Evolutionary conservation across 176 grass and related monocot genomes (phyloP).

Genomic region (Pharus latifolius): DNA sequence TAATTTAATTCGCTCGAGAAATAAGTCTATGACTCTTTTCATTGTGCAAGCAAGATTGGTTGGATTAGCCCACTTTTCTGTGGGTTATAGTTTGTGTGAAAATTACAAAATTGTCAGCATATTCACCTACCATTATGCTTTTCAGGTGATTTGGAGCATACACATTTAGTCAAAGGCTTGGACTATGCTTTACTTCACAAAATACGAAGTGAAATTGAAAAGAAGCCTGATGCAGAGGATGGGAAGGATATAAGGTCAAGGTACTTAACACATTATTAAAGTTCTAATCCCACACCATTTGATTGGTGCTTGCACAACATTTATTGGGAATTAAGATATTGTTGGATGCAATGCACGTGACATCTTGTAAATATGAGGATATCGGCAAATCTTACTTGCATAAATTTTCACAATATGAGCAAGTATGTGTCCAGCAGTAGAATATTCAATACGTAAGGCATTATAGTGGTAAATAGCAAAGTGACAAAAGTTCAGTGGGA

Average conservation of each 20-base stretch:
- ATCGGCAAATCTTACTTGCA: neutral
- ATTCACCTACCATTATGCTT: no score
- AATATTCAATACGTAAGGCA: no score
- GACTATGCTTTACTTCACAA: constrained; percentile 99
- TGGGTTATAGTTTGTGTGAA: no score
- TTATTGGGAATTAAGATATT: neutral
- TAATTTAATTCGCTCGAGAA: no score
- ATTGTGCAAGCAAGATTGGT: no score
- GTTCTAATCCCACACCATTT: neutral
- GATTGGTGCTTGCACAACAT: neutral
- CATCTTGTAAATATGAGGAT: neutral
- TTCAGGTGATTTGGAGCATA: constrained; percentile 95
- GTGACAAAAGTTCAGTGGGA: no score
- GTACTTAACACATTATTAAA: constrained; percentile 28
- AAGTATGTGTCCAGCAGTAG: no score
- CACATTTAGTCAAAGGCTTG: constrained; percentile 98
- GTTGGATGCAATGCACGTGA: neutral
- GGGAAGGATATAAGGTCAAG: constrained; percentile 60
- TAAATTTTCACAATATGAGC: neutral
- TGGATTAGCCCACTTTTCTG: no score
- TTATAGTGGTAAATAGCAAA: no score
- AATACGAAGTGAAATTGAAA: constrained; percentile 96
- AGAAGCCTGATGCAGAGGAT: constrained; percentile 89
- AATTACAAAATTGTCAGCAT: no score
- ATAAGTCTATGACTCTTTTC: no score